Conservation (phyloP, 2,329 filamentous ascomycete species). For the Colletotrichum spaethianum region DNA sequence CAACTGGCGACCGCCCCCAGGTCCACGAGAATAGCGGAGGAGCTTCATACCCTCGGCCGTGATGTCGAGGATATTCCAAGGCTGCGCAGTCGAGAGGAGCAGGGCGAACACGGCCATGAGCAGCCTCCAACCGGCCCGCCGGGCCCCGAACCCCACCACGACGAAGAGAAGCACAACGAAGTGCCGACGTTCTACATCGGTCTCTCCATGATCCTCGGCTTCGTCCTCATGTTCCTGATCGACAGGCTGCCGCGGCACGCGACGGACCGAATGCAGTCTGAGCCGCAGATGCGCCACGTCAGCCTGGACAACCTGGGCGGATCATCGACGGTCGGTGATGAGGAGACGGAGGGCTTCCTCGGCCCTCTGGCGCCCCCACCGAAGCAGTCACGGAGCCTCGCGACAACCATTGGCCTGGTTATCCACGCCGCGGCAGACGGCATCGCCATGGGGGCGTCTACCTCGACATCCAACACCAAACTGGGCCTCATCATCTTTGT, state of each 20-base stretch:
- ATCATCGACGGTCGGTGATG: constrained; percentile 63
- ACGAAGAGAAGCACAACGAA: constrained; percentile 55
- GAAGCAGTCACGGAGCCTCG: constrained; percentile 74
- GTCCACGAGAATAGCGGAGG: constrained; percentile 2
- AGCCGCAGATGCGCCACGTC: constrained; percentile 84
- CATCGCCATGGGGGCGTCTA: constrained; percentile 94
- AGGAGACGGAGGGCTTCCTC: constrained; percentile 71
- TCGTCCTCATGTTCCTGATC: constrained; percentile 96
- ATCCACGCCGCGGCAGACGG: constrained; percentile 97
- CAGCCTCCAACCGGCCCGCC: constrained; percentile 49
- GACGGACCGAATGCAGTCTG: constrained; percentile 73
- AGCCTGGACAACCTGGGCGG: constrained; percentile 85
- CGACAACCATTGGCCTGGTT: constrained; percentile 94
- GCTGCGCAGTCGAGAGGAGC: constrained; percentile 27
- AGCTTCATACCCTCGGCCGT: not conserved
- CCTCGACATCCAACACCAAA: constrained; percentile 79
- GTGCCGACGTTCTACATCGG: constrained; percentile 85
- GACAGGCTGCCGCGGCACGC: constrained; percentile 86
- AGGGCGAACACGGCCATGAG: constrained; percentile 43
- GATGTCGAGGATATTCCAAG: not conserved
- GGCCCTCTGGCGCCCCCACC: constrained; percentile 70
- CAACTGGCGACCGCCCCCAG: constrained; percentile 7
- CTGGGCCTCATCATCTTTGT: constrained; percentile 94
- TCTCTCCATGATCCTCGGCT: constrained; percentile 87
- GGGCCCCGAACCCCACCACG: constrained; percentile 45